Base-by-base conservation (phyloP, 768 basidiomycete genomes). In the Mycena amicta region DNA sequence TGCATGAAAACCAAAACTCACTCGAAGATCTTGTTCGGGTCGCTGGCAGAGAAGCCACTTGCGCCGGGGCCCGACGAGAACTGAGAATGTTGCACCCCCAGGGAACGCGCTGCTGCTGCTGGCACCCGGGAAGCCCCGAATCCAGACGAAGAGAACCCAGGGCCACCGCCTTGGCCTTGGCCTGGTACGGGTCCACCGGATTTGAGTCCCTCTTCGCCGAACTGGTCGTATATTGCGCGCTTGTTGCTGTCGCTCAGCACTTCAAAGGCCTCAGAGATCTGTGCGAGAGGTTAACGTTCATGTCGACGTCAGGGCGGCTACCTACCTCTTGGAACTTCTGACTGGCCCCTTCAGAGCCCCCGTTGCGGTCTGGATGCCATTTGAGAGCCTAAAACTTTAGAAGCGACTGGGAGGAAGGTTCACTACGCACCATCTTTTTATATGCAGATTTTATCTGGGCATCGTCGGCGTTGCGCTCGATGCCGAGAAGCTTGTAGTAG, bases 241-340 rank as follows among this genome's bases (percentile, higher is more conserved):
- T 93, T 94, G 69, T 93, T 80, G 71, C 85, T 85, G 74, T 97
- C 94, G 51, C 83, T 91, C 55, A 98, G 85, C 27, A 96, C 95
- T 70, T 98, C 96, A 67, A 96, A 98, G 0, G 94, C 95, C 77
- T 98, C 96, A 29, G 92, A 92, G 46, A 98, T 84, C 90, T 96
- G 33, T n/a, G 50, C 18, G 37, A 18, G 51, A 27, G 33, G 45
- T 63, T 13, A n/a, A n/a, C 61, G 54, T 47, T 55, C 59, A 49
- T 31, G 52, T 53, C 39, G 37, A 53, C 43, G 43, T 23, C 22
- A 8, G 43, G 2, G 29, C 6, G 1, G 3, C 15, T 2, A 67
- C 79, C 26, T 40, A 88, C 94, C 83, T 95, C 85, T 77, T 99
- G 95, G 74, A 99, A 98, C 74, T 91, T 96, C 71, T 83, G 81